Percentiles rank a stretch among this genome's conserved stretches.
These are phyloP conservation scores for Pisolithus sp. DNA, from an alignment of 768 basidiomycete species.

Conservation along the genomic window DNA sequence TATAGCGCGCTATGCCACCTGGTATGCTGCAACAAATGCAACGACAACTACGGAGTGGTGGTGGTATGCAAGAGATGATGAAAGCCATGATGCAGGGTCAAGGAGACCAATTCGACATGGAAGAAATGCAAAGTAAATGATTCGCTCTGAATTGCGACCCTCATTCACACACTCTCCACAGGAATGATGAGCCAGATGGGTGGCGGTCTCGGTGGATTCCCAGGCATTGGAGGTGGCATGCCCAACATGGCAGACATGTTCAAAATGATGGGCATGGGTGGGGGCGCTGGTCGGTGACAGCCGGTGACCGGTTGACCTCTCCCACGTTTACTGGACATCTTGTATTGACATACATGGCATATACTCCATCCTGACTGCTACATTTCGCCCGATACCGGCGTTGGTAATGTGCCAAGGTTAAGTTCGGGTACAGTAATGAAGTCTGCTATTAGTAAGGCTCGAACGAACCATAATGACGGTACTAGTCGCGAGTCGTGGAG, in stretches of 20 bases:
- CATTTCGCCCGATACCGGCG: conserved; percentile 13
- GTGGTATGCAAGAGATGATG: conserved; percentile 98
- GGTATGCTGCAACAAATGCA: conserved; percentile 95
- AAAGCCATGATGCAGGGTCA: conserved; percentile 95
- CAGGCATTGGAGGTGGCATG: conserved; percentile 56
- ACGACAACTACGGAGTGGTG: conserved; percentile 68
- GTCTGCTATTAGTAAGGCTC: neutral
- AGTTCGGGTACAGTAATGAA: conserved; percentile 8
- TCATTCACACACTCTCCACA: conserved; percentile 24
- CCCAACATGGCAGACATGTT: conserved; percentile 72
- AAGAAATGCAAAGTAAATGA: conserved; percentile 79
- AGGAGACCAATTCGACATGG: conserved; percentile 87
- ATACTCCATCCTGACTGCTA: conserved; percentile 9
- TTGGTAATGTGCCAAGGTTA: conserved; percentile 19
- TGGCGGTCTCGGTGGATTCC: conserved; percentile 50
- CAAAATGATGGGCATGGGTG: conserved; percentile 86
- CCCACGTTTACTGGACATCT: conserved; percentile 4
- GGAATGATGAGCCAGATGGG: conserved; percentile 91
- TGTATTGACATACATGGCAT: conserved; percentile 14
- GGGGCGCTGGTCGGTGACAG: conserved; percentile 29
- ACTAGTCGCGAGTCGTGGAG: conserved; percentile 8
- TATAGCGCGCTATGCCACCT: conserved; percentile 85
- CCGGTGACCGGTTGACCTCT: neutral
- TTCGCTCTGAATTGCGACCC: conserved; percentile 1
- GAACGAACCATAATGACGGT: conserved; percentile 5